Evolutionary conservation across 73 alveolate species (phyloP), one percentile per base, ranked within the genome.

Genomic region (Uronychia setigera): DNA sequence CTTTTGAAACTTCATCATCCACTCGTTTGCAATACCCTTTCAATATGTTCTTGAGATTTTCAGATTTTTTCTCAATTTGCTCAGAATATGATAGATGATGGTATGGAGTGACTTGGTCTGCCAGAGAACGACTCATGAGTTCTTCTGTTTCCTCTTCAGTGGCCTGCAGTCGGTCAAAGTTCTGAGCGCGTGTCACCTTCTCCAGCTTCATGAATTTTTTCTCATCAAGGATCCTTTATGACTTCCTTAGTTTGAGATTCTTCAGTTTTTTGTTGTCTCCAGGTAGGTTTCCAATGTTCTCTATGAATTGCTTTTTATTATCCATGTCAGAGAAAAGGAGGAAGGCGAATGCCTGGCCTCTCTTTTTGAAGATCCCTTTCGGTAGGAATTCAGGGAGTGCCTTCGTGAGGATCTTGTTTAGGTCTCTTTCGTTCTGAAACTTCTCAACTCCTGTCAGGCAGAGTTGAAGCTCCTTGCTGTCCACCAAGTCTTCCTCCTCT

Each of bases 101-200:
- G 34, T 84, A 88, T 5, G 97, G 97, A 28, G 93, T 92, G 32
- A 92, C 90, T 84, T 83, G 76, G 31, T 92, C 97, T 33, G 32
- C 87, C 0, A 92, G 89, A 31, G 92, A 28, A 30, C 29, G 34
- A 33, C 33, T 67, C 89, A 84, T 89, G 46, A 67, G 85, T 77
- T 84, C 80, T 1, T 19, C 88, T 26, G 81, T 77, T 28, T 83
- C 88, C 57, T 82, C 91, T 28, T 19, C 33, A 0, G 91, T 82
- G 26, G 28, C 80, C 32, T 74, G 80, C 34, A 25, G 30, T 27
- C 28, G 32, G 34, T 74, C 32, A n/a, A 32, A 25, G 80, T 74
- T 27, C 80, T 57, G 27, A 13, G 13, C 74, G 27, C 26, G 27
- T 13, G 74, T 13, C 74, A 14, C 27, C 74, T 57, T 13, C 74